These are phyloP conservation scores for Entomortierella chlamydospora DNA, from an alignment of 192 early-diverging fungal species.

Conservation along the genomic window DNA sequence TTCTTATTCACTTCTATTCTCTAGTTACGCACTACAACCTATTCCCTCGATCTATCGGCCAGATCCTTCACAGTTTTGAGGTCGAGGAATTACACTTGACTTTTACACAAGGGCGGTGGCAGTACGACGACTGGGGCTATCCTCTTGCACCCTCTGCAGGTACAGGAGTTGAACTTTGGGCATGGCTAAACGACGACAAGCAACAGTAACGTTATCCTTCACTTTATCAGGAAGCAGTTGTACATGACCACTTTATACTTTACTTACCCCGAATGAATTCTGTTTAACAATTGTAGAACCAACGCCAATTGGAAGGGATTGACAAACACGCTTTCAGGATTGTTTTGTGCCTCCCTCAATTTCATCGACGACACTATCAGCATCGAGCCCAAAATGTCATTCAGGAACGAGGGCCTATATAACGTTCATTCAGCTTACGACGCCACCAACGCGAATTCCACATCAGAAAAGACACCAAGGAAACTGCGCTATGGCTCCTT, in stretches of 20 bases:
- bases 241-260: no score
- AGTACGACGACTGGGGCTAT: slow-evolving; percentile 82
- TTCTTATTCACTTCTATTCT: background rate
- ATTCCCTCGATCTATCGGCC: slow-evolving; percentile 87
- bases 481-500: slow-evolving; percentile 80
- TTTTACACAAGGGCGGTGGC: slow-evolving; percentile 93
- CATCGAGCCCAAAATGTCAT: slow-evolving; percentile 66
- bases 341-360: slow-evolving; percentile 97
- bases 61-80: slow-evolving; percentile 79
- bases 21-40: slow-evolving; percentile 79
- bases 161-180: slow-evolving; percentile 82
- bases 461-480: slow-evolving; percentile 5
- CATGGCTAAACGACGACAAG: slow-evolving; percentile 67
- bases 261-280: no score
- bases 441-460: slow-evolving; percentile 1
- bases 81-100: slow-evolving; percentile 87
- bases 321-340: slow-evolving; percentile 90
- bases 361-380: slow-evolving; percentile 88
- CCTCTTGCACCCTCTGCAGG: slow-evolving; percentile 68
- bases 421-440: slow-evolving; percentile 32
- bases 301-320: slow-evolving; percentile 87
- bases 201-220: slow-evolving; percentile 18
- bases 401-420: slow-evolving; percentile 59
- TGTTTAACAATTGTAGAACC: slow-evolving; percentile 51
- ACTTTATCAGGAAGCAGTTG: no score